Base-by-base conservation (phyloP, 1,139 yeast genomes). In the Scheffersomyces segobiensis region DNA sequence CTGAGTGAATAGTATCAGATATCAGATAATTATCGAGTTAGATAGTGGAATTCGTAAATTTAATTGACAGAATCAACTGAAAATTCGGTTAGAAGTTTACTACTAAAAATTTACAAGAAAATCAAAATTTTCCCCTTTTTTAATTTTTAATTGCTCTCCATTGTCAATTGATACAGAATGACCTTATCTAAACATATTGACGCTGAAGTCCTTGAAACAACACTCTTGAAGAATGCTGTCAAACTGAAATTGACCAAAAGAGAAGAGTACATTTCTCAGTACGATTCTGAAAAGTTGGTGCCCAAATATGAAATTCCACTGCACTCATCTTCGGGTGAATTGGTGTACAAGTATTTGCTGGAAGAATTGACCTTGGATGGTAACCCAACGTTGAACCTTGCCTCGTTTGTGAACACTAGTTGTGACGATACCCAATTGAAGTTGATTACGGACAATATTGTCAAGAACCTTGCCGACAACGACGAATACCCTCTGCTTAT, bases 401-500 rank as follows among this genome's bases (percentile, higher is more conserved):
- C 98, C 10, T 88, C 95, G 32, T 93, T 93, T 71, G 98, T 93
- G 64, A 91, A 91, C 75, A 93, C 97, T 19, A 82, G 79, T 62
- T 71, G 88, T 52, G 85, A 85, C 59, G 86, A 82, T 3, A 72
- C 72, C 49, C 75, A 75, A 26, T 60, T 65, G 60, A 79, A 79
- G 64, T 80, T 93, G 64, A 82, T 88, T 58, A 58, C 71, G 42
- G 93, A 90, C 69, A 92, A 93, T 72, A 68, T 91, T 61, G 88
- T 91, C 65, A 93, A 93, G 81, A 93, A 93, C 74, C 78, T 93
- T 70, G 97, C 97, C 12, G 98, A 93, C 74, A 89, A 89, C 66
- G 97, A 93, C 71, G 98, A 93, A 77, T 93, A 93, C 72, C 98
- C 98, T 10, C 89, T 93, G 52, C 74, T 93, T 73, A 81, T 91